These are phyloP conservation scores for Mucor plumbeus DNA, from an alignment of 371 early-diverging fungal species.

Conservation along the genomic window DNA sequence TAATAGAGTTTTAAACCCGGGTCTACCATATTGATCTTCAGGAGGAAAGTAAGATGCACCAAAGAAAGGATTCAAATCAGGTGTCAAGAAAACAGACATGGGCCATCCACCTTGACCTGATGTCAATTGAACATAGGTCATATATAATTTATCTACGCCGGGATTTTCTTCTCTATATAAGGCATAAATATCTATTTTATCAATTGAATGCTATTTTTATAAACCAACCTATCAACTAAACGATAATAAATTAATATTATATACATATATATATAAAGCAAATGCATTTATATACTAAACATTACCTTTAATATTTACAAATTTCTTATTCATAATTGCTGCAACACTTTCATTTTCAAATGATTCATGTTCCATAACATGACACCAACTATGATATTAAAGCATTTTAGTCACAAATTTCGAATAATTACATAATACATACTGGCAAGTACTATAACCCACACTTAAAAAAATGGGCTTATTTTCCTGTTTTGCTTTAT, in stretches of 20 bases:
- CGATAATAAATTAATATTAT: background rate
- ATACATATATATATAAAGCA: no score
- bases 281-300: no score
- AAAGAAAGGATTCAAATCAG: constrained; percentile 68
- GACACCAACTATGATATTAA: constrained; percentile 59
- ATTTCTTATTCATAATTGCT: constrained; percentile 62
- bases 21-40: constrained; percentile 51
- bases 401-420: background rate
- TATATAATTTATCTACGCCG: constrained; percentile 71
- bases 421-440: constrained; percentile 18
- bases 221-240: constrained; percentile 42
- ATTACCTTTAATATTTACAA: constrained; percentile 65
- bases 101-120: constrained; percentile 73
- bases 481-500: constrained; percentile 52
- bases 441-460: constrained; percentile 76
- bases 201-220: no score
- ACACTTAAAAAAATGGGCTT: constrained; percentile 72
- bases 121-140: constrained; percentile 57
- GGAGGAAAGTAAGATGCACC: constrained; percentile 76
- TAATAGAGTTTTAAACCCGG: constrained; percentile 60
- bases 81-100: constrained; percentile 68
- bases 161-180: constrained; percentile 65
- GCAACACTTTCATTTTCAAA: constrained; percentile 66
- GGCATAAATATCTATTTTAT: background rate
- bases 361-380: constrained; percentile 74